Conservation (phyloP, 2,329 filamentous ascomycete genomes). For the Leptoxyphium fumago region DNA sequence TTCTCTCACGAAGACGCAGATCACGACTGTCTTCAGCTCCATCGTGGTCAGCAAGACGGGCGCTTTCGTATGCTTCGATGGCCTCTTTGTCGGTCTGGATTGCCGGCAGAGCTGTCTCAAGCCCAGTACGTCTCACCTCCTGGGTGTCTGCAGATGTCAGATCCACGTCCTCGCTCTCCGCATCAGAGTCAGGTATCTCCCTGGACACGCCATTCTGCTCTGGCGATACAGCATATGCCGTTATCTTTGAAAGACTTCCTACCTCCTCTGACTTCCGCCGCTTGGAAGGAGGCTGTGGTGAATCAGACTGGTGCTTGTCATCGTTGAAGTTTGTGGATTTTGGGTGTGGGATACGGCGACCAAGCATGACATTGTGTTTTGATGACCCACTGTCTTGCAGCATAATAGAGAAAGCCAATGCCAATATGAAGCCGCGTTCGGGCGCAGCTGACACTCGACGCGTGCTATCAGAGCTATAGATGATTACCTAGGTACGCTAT, state of each 20-base stretch:
- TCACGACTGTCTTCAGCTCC: slow-evolving; percentile 22
- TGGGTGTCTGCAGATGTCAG: slow-evolving; percentile 7
- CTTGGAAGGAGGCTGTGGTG: slow-evolving; percentile 25
- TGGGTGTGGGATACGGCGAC: slow-evolving; percentile 27
- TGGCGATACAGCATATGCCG: slow-evolving; percentile 9
- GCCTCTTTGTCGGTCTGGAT: slow-evolving; percentile 54
- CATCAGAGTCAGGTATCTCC: slow-evolving; percentile 16
- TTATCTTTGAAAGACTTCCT: slow-evolving; percentile 1
- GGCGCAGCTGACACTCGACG: neutral
- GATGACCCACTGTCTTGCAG: slow-evolving; percentile 27
- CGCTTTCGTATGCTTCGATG: slow-evolving; percentile 65
- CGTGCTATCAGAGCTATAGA: neutral
- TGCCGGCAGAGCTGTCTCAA: slow-evolving; percentile 57
- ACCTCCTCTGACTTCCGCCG: slow-evolving; percentile 22
- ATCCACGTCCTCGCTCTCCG: slow-evolving; percentile 17
- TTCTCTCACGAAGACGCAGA: slow-evolving; percentile 39
- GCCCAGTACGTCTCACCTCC: slow-evolving; percentile 41
- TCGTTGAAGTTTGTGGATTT: slow-evolving; percentile 30
- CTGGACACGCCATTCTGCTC: slow-evolving; percentile 4
- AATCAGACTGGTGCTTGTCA: slow-evolving; percentile 15
- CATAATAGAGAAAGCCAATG: slow-evolving; percentile 5
- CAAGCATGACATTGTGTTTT: slow-evolving; percentile 34
- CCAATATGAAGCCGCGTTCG: no score
- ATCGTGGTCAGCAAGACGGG: slow-evolving; percentile 41
- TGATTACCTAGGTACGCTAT: no score